Base-by-base conservation (phyloP, 108 stramenopile species). In the Schizochytrium sp. region DNA sequence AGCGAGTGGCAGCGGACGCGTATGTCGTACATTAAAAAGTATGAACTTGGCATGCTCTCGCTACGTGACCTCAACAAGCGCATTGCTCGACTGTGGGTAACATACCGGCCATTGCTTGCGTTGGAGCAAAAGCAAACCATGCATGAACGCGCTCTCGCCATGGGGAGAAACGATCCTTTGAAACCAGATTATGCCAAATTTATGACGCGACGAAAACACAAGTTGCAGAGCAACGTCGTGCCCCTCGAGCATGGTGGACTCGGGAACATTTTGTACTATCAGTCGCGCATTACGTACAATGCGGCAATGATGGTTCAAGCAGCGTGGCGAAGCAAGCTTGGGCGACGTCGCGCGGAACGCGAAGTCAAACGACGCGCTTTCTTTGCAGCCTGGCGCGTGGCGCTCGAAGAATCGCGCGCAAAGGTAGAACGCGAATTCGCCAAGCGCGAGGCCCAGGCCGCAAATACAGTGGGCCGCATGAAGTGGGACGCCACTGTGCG, bases 401-500 rank as follows among this genome's bases (percentile, higher is more conserved):
- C 94, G 14, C 29, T 92, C 16, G 71, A 92, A 57, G 91, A 91
- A 34, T 58, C 72, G 59, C 91, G 91, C 28, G 57, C 69, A 28
- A 91, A 90, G 57, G 87, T 94, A 34, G 87, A 51, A 16, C 57
- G 45, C n/a, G 92, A 94, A 45, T 93, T 91, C 90, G 23, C 88
- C 60, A 23, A 87, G 60, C 90, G 89, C 18, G 94, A 94, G 87
- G 44, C 59, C n/a, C 76, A 83, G 51, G 76, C 51, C 12, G 21
- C 44, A 28, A 57, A 51, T 29, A 92, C 91, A 34, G 71, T 93
- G 5, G 93, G 55, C 55, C 90, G 91, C 21, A 91, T 93, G 88
- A 93, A 92, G 57, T 94, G 94, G 94, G 94, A 94, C 87, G 94
- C 94, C 4, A 89, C 89, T 60, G 93, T 94, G 16, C 90, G 94